Base-by-base conservation (phyloP, 805 yeast genomes). In the Saccharomycopsis synnaedendra region DNA sequence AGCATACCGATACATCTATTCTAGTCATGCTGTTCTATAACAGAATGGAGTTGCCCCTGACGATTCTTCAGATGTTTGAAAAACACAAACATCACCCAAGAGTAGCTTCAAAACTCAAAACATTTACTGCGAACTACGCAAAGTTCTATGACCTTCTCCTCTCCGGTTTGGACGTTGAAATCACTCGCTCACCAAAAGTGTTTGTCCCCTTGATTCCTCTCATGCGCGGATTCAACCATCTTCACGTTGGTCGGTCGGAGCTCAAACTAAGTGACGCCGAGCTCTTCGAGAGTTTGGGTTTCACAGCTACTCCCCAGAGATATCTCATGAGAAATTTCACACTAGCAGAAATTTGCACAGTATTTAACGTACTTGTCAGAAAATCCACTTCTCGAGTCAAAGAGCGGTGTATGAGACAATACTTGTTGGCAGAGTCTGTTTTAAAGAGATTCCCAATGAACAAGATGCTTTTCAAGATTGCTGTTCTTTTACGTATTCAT, bases 361-460 rank as follows among this genome's bases (percentile, higher is more conserved):
- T 35, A n/a, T 7, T 46, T 2, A 29, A 6, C n/a, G 38, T 41
- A n/a, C 10, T 37, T 10, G 28, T 11, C 10, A 19, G 31, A 7
- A 41, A 42, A 5, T 32, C 27, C 9, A 11, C 10, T 28, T 28
- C 19, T 8, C 4, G 37, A n/a, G 41, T 46, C 36, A 41, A 37
- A n/a, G 10, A 31, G 10, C 31, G 37, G 30, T 41, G 45, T 27
- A 41, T 37, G 11, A 41, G 42, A 32, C 45, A 46, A n/a, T 35
- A 36, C 32, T 37, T 41, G 29, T 19, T 41, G 7, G 42, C 31
- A n/a, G 11, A 39, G 5, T 10, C 28, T 3, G 37, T n/a, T 5
- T 5, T 29, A 5, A 30, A 39, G n/a, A n/a, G 48, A 19, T 48
- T 39, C 43, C 51, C 51, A 5, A 35, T 48, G 27, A 41, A 41